Base-by-base conservation (phyloP, 805 yeast species). In the Yamadazyma philogaea region DNA sequence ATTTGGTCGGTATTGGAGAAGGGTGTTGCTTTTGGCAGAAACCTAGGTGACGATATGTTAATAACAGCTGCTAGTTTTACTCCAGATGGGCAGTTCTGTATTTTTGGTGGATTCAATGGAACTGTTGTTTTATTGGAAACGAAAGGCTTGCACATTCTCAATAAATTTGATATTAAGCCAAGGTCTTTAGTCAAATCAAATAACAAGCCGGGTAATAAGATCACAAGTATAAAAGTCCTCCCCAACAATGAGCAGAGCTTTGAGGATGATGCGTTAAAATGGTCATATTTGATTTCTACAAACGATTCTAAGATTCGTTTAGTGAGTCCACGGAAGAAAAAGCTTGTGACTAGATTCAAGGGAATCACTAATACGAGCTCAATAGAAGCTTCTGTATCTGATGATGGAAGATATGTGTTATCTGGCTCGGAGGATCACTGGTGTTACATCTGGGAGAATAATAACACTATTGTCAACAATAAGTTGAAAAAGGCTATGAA, bases 351-450 rank as follows among this genome's bases (percentile, higher is more conserved):
- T 34, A 75, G 84, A 37, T 81, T 83, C 59, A 84, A 80, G 50
- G 98, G 97, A 0, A 73, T 78, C 42, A 74, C 78, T 26, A 88
- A 87, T 59, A 75, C 74, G 41, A 77, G 81, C 35, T 88, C 87
- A 32, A 84, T 86, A 39, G 70, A 71, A 10, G 96, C 96, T 0
- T 62, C 77, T 0, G 55, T 77, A 2, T 77, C 82, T 18, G 87
- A 79, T 39, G 81, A 81, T 51, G 63, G 70, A 40, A 55, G 64
- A 10, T 78, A 77, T 54, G 74, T 89, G 5, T 73, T 89, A 7
- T 72, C 85, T 6, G 96, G 96, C 0, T 84, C 95, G 10, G 96
- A 90, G 57, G 93, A 90, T 63, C 87, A 86, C 51, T 81, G 89
- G 81, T 78, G 86, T 11, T 90, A 89, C 55, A 65, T 87, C 10